Evolutionary conservation across 108 stramenopile species (phyloP), one percentile per base, ranked within the genome.

Genomic region (Cyclotella baltica): DNA sequence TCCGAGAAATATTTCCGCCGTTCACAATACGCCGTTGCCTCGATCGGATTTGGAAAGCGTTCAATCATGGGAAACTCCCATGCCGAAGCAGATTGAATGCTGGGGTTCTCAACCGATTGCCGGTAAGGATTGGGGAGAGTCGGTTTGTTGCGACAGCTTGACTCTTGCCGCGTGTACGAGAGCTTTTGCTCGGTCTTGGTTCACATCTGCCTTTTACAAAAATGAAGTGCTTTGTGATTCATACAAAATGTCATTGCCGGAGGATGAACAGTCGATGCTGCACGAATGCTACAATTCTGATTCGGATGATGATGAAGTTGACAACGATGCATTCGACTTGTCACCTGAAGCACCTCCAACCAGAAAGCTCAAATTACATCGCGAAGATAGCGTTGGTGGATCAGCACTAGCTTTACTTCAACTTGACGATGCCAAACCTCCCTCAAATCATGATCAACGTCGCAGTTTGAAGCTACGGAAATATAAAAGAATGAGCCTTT

Each of bases 81-180:
- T 87, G 79, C 76, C 85, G n/a, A 88, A 77, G 53, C 78, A 65
- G 48, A 64, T 63, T 37, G 67, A 81, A 31, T 67, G 78, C 58
- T 95, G 94, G 94, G 92, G 92, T 25, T 92, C 92, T 33, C 61
- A 87, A 55, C 92, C 93, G 16, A 50, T 88, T 28, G 51, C 68
- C 29, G 90, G 90, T 20, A 76, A 76, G 38, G 95, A 96, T 76
- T 96, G 92, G 93, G 95, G 95, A 5, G 73, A 71, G 20, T 92
- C 90, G 4, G 72, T 62, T 20, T 36, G 62, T 20, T 92, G 89
- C 62, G 46, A 77, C 4, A 68, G 72, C 27, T 50, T 11, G n/a
- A 73, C 80, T 19, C 62, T 91, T 9, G 67, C 80, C 34, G 65
- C 62, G 25, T 80, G 91, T 34, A 48, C 63, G 23, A 55, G 65